Base-by-base conservation (phyloP, 1,139 yeast species). In the Meyerozyma athensensis region DNA sequence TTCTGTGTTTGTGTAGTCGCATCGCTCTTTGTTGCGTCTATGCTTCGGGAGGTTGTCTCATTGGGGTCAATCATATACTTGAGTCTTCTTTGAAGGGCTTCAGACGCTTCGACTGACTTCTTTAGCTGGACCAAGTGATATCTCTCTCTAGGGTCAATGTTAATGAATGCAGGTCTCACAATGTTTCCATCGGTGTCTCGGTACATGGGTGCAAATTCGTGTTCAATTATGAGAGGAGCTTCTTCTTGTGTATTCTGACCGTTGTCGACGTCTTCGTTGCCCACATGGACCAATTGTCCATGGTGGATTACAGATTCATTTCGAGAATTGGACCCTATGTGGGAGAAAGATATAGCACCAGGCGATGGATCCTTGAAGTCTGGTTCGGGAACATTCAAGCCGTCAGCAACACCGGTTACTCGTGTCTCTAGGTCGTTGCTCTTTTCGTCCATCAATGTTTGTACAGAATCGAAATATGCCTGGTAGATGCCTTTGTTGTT, bases 81-180 rank as follows among this genome's bases (percentile, higher is more conserved):
- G 36, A 67, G 50, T 41, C 62, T 49, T 12, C 53, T 44, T 40
- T 63, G 63, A 24, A 67, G 46, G 2, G 58, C 53, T 33, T 63
- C 63, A 0, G 71, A 57, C 1, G 65, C 60, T 42, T 68, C 68
- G 6, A 68, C 49, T 2, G 72, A 57, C 40, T 57, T 56, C 40
- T 69, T 70, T 38, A 69, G 49, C 43, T 66, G 72, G 31, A 70
- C 49, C 35, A 70, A 53, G 13, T 67, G 69, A 44, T 69, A 66
- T 32, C 76, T 54, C 46, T 70, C 75, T 24, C 63, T 47, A 0
- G 75, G 76, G 39, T 68, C 74, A 35, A 69, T 56, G 37, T 66
- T 67, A 26, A 70, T 68, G 45, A 68, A 66, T n/a, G 75, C 74
- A 0, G 76, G 75, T 36, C 76, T 55, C 2, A 63, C 68, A 36